A percentile compares a stretch with the other conserved stretches of the same genome.
These are phyloP conservation scores for Blyttiomyces sp. DNA, from an alignment of 371 early-diverging fungal species.

Conservation along the genomic window DNA sequence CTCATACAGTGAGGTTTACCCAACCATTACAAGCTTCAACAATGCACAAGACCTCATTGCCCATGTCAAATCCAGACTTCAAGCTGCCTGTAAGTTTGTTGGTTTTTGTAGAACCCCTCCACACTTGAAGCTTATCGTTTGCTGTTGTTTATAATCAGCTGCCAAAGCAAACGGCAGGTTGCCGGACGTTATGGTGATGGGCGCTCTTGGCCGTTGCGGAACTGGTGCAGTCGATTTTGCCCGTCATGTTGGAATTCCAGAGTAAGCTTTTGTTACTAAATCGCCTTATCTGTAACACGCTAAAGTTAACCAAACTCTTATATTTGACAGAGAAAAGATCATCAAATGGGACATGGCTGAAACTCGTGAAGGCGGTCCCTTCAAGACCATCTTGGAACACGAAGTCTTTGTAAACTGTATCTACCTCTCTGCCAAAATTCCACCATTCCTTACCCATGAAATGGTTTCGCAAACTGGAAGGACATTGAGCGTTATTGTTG, in stretches of 20 bases:
- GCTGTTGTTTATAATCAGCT: too few species aligned
- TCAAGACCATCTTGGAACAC: constrained; percentile 78
- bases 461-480: constrained; percentile 59
- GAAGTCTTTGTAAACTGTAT: constrained; percentile 98
- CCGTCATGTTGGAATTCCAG: constrained; percentile 80
- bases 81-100: constrained; percentile 55
- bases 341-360: constrained; percentile 94
- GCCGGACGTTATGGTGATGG: constrained; percentile 94
- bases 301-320: neutral
- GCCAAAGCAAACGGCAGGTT: constrained; percentile 56
- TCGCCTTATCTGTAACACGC: too few species aligned
- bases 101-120: neutral
- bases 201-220: constrained; percentile 96
- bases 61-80: constrained; percentile 68
- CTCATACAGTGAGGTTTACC: constrained; percentile 39
- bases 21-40: constrained; percentile 76
- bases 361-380: constrained; percentile 91
- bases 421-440: constrained; percentile 86
- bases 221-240: constrained; percentile 85
- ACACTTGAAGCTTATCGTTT: neutral
- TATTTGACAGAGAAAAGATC: constrained; percentile 66
- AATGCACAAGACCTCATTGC: constrained; percentile 77
- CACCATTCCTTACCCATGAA: constrained; percentile 87
- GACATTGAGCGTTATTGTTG: constrained; percentile 78
- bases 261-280: constrained; percentile 34